Conservation (phyloP, 345 rosid genomes). For the Aurinia saxatilis region DNA sequence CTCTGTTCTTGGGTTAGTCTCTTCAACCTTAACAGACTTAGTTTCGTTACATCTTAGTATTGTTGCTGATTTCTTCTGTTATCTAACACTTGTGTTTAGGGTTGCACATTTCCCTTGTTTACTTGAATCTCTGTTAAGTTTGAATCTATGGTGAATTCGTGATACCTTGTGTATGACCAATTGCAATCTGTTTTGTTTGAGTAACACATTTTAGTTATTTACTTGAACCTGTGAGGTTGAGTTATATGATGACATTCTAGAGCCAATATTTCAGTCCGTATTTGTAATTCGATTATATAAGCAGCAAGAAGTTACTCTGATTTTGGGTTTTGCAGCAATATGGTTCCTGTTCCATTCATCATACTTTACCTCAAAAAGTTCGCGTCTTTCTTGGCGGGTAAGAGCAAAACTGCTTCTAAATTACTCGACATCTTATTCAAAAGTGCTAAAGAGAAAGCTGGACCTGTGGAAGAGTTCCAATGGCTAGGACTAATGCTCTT, state of each 20-base stretch:
- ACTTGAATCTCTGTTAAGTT: too few relatives aligned
- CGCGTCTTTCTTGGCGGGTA: slow-evolving; percentile 58
- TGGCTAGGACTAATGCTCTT: slow-evolving; percentile 96
- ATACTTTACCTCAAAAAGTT: slow-evolving; percentile 65
- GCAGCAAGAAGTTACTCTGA: background rate
- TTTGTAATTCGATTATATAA: background rate
- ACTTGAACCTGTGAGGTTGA: background rate
- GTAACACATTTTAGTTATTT: background rate
- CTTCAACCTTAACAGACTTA: background rate
- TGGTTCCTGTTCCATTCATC: slow-evolving; percentile 94
- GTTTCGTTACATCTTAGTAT: too few relatives aligned
- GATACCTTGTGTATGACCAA: background rate
- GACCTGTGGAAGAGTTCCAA: slow-evolving; percentile 85
- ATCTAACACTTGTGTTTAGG: too few relatives aligned
- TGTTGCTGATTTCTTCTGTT: too few relatives aligned
- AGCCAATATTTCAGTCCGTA: background rate
- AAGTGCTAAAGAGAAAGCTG: slow-evolving; percentile 73
- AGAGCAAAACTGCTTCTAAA: slow-evolving; percentile 48
- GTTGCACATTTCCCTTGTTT: too few relatives aligned
- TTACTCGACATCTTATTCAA: slow-evolving; percentile 55
- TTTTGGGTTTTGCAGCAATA: slow-evolving; percentile 50
- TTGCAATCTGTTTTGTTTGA: background rate
- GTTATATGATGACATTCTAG: slow-evolving; percentile 3
- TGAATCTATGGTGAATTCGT: background rate
- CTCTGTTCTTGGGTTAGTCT: slow-evolving; percentile 72